Evolutionary conservation across 2,329 filamentous ascomycete species (phyloP).

Genomic region (Ophiostoma tasmaniense): DNA sequence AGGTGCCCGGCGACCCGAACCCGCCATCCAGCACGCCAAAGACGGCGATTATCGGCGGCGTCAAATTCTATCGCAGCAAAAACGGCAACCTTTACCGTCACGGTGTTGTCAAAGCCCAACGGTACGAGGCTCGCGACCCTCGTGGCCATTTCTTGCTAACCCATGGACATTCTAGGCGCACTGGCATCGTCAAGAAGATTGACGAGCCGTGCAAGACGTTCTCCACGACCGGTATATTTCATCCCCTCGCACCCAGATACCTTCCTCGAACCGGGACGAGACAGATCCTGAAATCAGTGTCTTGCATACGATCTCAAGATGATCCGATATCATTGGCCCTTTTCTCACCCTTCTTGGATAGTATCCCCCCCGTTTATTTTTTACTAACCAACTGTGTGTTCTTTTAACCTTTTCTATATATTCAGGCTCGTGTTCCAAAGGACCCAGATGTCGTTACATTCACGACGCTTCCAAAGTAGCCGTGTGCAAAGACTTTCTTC

Average conservation of each 20-base stretch:
- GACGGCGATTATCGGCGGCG: conserved; percentile 61
- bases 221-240: conserved; percentile 57
- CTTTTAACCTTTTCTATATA: conserved; percentile 14
- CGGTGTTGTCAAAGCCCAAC: conserved; percentile 64
- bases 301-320: background rate
- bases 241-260: background rate
- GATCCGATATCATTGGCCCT: background rate
- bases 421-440: conserved; percentile 77
- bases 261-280: background rate
- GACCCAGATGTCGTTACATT: conserved; percentile 67
- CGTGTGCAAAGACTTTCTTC: conserved; percentile 79
- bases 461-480: conserved; percentile 85
- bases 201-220: conserved; percentile 66
- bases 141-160: conserved; percentile 29
- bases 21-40: conserved; percentile 64
- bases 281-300: background rate
- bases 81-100: conserved; percentile 77
- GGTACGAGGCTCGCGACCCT: conserved; percentile 45
- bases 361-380: background rate
- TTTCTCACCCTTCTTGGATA: background rate
- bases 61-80: conserved; percentile 78
- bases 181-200: conserved; percentile 55
- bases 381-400: conserved; percentile 11
- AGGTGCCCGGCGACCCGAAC: conserved; percentile 55
- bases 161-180: conserved; percentile 32